These are phyloP conservation scores for Castanospermum australe DNA, from an alignment of 306 rosid genomes.

Conservation along the genomic window DNA sequence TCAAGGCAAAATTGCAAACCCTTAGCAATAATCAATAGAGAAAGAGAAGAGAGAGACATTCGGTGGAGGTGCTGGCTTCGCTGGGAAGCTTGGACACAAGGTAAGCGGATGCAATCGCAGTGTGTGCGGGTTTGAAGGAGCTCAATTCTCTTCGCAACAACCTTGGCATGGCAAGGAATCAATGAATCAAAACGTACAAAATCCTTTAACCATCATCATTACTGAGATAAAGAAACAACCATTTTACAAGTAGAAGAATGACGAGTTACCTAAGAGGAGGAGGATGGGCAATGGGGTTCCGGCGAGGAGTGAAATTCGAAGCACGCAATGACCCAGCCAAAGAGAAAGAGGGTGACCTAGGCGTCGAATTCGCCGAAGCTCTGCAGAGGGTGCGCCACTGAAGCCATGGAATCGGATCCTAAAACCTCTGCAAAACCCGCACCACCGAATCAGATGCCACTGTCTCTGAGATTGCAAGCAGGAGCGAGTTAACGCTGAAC, in stretches of 20 bases:
- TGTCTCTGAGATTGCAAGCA: neutral
- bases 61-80: constrained; percentile 37
- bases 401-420: constrained; percentile 17
- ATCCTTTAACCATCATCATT: too few species aligned
- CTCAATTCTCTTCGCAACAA: constrained; percentile 35
- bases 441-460: neutral
- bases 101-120: constrained; percentile 56
- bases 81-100: constrained; percentile 64
- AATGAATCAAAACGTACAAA: neutral
- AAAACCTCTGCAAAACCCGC: constrained; percentile 28
- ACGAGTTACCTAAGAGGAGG: neutral
- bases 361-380: constrained; percentile 1
- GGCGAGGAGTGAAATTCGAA: neutral
- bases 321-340: neutral
- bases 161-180: too few species aligned
- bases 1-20: neutral
- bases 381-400: constrained; percentile 21
- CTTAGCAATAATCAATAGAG: neutral
- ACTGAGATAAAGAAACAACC: too few species aligned
- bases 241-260: neutral
- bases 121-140: constrained; percentile 55
- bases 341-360: neutral
- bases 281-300: neutral
- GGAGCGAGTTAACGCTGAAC: neutral
- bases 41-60: constrained; percentile 33